These are phyloP conservation scores for Eucalyptus regnans DNA, from an alignment of 345 rosid species.

Conservation along the genomic window DNA sequence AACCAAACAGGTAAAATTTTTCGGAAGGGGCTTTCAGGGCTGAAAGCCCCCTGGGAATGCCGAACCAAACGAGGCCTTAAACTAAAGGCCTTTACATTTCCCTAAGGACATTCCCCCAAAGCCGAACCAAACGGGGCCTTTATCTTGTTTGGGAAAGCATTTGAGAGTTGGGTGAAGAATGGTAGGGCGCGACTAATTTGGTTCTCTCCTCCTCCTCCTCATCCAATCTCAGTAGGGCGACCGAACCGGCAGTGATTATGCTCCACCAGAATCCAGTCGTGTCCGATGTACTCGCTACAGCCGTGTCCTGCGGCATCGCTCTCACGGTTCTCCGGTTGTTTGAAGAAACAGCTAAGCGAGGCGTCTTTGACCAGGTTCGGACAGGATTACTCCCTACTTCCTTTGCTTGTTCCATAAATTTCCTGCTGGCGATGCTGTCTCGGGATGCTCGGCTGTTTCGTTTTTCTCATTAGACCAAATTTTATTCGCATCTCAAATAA, in stretches of 20 bases:
- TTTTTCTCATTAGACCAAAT: not conserved
- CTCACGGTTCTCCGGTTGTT: constrained; percentile 39
- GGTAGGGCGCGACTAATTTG: not conserved
- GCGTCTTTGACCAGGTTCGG: constrained; percentile 64
- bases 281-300: constrained; percentile 45
- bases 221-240: not conserved
- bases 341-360: constrained; percentile 56
- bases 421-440: not conserved
- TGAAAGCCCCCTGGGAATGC: too few species aligned
- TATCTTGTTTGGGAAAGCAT: not conserved
- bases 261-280: constrained; percentile 32
- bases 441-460: not conserved
- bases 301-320: constrained; percentile 25
- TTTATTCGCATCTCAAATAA: not conserved
- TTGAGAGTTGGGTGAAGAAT: not conserved
- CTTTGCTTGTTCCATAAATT: not conserved
- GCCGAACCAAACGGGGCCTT: not conserved
- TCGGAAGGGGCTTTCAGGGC: too few species aligned
- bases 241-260: constrained; percentile 7
- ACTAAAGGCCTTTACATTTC: too few species aligned
- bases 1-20: too few species aligned
- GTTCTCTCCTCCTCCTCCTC: not conserved
- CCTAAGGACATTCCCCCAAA: too few species aligned
- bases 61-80: too few species aligned
- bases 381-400: not conserved